Conservation (phyloP, 2,329 filamentous ascomycete species). For the Penicillium sp. region DNA sequence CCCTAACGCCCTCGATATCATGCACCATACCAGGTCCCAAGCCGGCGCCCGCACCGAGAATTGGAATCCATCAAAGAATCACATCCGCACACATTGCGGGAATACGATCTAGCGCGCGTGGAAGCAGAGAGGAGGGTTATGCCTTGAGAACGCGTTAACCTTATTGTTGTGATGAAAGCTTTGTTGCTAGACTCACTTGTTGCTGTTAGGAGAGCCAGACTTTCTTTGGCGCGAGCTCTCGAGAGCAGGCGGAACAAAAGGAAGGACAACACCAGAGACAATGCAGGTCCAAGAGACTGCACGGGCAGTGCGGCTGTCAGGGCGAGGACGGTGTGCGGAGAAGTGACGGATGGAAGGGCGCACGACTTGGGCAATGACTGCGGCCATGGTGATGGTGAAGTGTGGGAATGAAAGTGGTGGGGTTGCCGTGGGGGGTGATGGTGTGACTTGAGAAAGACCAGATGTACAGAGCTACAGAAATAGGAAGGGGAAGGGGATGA, state of each 20-base stretch:
- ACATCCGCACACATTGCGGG: background rate
- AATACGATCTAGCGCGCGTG: slow-evolving; percentile 33
- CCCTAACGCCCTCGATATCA: slow-evolving; percentile 12
- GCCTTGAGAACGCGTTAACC: slow-evolving; percentile 23
- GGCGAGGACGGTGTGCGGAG: slow-evolving; percentile 40
- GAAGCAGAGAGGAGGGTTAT: slow-evolving; percentile 41
- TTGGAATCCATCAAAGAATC: background rate
- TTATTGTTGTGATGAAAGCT: background rate
- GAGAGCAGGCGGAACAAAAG: slow-evolving; percentile 46
- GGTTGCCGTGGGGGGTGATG: too few relatives aligned
- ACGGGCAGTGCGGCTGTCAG: slow-evolving; percentile 38
- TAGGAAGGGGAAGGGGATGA: background rate
- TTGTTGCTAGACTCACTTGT: slow-evolving; percentile 31
- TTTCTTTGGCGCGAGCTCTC: slow-evolving; percentile 44
- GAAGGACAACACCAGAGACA: slow-evolving; percentile 42
- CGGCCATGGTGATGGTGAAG: slow-evolving; percentile 13
- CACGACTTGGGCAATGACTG: slow-evolving; percentile 21
- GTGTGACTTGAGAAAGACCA: background rate
- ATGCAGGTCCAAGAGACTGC: slow-evolving; percentile 42
- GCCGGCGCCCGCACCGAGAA: slow-evolving; percentile 14
- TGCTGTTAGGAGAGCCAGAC: slow-evolving; percentile 35
- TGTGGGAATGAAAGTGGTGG: background rate
- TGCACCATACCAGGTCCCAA: slow-evolving; percentile 11
- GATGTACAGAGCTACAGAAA: background rate
- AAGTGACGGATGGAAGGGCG: slow-evolving; percentile 44